These are phyloP conservation scores for Suillus occidentalis DNA, from an alignment of 768 basidiomycete genomes.

Conservation along the genomic window DNA sequence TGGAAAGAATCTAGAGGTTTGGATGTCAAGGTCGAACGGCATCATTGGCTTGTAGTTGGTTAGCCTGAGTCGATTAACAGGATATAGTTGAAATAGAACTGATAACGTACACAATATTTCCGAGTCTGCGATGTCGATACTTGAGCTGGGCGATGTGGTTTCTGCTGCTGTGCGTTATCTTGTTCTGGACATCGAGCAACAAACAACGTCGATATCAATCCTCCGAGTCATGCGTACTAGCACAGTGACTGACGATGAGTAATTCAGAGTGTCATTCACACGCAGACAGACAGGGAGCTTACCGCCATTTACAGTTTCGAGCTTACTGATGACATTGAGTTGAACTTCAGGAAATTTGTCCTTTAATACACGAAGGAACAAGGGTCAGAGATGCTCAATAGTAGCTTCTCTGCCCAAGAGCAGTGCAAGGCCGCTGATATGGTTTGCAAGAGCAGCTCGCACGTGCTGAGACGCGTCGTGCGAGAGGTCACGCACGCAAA, in stretches of 20 bases:
- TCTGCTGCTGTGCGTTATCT: no score
- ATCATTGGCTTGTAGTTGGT: no score
- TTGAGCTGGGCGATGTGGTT: no score
- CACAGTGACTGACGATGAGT: conserved; percentile 57
- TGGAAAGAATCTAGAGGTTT: no score
- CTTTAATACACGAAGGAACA: conserved; percentile 95
- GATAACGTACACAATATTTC: no score
- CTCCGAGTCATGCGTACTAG: no score
- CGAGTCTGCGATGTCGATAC: no score
- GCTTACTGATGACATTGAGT: conserved; percentile 96
- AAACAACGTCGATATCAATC: conserved; percentile 80
- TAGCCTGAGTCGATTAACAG: no score
- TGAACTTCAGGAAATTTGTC: conserved; percentile 99
- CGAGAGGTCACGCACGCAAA: conserved; percentile 91
- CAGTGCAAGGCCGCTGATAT: conserved; percentile 95
- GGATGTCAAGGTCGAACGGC: no score
- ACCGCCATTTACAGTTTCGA: conserved; percentile 95
- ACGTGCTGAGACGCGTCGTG: conserved; percentile 97
- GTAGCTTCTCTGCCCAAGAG: conserved; percentile 91
- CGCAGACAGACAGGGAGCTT: conserved; percentile 9
- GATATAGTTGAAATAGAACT: no score
- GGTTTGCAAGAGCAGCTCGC: conserved; percentile 91
- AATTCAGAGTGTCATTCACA: conserved; percentile 2
- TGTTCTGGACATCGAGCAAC: no score
- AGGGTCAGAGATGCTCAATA: conserved; percentile 92